Evolutionary conservation across 192 early-diverging fungal genomes (phyloP).

Genomic region (Powellomyces hirtus): DNA sequence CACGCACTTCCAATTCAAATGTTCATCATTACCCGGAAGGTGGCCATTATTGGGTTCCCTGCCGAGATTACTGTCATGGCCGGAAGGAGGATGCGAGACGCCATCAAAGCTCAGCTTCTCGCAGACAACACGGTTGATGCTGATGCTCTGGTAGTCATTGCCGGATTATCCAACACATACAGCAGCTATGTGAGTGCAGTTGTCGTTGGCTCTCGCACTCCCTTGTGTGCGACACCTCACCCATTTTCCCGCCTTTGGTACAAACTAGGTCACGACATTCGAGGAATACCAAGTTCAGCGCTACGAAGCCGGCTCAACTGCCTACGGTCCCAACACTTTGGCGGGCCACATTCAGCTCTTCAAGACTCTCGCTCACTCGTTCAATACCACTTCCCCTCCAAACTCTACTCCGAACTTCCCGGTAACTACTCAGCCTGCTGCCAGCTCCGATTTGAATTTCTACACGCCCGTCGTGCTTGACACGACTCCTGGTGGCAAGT

Average conservation of each 20-base stretch:
- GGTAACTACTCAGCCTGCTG: not conserved
- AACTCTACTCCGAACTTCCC: constrained; percentile 7
- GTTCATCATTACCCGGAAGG: constrained; percentile 38
- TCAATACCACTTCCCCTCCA: constrained; percentile 23
- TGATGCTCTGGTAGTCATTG: constrained; percentile 45
- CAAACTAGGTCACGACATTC: constrained; percentile 46
- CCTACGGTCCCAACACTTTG: constrained; percentile 59
- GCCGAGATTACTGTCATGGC: constrained; percentile 65
- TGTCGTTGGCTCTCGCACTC: not conserved
- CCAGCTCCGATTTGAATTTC: constrained; percentile 30
- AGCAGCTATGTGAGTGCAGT: constrained; percentile 36
- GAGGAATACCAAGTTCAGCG: constrained; percentile 64
- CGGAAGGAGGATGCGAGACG: constrained; percentile 46
- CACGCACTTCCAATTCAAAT: constrained; percentile 50
- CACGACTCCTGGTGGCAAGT: constrained; percentile 21
- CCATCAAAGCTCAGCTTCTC: constrained; percentile 34
- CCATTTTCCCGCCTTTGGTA: not conserved
- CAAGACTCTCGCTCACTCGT: constrained; percentile 43
- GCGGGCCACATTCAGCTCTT: constrained; percentile 53
- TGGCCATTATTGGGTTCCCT: constrained; percentile 54
- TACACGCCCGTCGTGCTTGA: constrained; percentile 38
- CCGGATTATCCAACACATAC: constrained; percentile 58
- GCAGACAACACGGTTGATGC: constrained; percentile 37
- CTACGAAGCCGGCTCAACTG: constrained; percentile 62
- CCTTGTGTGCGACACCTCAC: too few species aligned